Base-by-base conservation (phyloP, 2,329 filamentous ascomycete genomes). In the Didymella pomorum region DNA sequence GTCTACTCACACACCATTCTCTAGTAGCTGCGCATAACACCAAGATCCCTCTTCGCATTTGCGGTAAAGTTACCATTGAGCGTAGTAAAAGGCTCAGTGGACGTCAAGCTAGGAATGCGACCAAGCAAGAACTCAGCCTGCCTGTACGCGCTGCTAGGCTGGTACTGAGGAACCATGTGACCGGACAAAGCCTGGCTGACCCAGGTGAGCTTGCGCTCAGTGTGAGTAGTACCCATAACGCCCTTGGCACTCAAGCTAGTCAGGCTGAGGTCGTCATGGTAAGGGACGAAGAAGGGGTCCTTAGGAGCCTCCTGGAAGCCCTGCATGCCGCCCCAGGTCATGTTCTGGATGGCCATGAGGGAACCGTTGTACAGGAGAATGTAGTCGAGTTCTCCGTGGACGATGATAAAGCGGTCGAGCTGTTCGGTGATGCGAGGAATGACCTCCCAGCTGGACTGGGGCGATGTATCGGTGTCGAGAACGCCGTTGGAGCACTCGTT, bases 121-220 rank as follows among this genome's bases (percentile, higher is more conserved):
- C 91, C 91, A 1, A 96, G 80, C 66, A 95, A 73, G 68, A 90
- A 89, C 80, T 95, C 91, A 20, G 95, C 73, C 57, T 91, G 88
- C 31, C 91, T 80, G 71, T 90, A 92, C 0, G 88, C 84, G 0
- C 87, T 88, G 14, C 82, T 84, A 0, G 90, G 88, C 18, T 86
- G 84, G 69, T 90, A 92, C 74, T 90, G 86, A 0, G 84, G 84
- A 6, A 85, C 77, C 82, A 88, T 89, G 76, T 93, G 89, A 0
- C 91, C 91, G 0, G 83, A 79, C 11, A 89, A 71, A 37, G 85
- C 81, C 53, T 92, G 82, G 29, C 84, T 83, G 2, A 87, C 86
- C 64, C 86, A 91, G 0, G 91, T 95, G 45, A 96, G 78, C 0
- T 90, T 90, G 41, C 92, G 83, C 80, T 96, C 92, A 0, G 87